Percentiles rank a stretch among this genome's conserved stretches.
phyloP scores from a whole-genome alignment of 768 basidiomycete species.

The Pulveroboletus sp. region DNA sequence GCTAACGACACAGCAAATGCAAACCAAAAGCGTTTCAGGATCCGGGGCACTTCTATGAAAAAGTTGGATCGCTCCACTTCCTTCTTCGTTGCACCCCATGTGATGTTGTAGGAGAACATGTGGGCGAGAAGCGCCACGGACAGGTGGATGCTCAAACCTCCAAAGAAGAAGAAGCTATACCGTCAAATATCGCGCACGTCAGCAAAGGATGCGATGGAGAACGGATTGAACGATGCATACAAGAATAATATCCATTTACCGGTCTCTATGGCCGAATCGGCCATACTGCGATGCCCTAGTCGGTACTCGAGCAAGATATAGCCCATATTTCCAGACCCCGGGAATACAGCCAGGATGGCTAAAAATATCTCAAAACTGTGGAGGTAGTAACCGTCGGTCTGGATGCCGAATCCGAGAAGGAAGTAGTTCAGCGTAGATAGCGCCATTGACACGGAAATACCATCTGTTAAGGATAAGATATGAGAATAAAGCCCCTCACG shows the following conservation, averaged over 20 bases:
- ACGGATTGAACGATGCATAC: slow-evolving; percentile 10
- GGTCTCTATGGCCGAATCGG: slow-evolving; percentile 21
- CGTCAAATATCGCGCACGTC: not conserved
- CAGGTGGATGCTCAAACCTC: slow-evolving; percentile 51
- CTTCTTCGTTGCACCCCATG: slow-evolving; percentile 65
- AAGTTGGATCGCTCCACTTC: slow-evolving; percentile 88
- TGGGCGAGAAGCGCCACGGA: slow-evolving; percentile 51
- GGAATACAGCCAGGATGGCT: slow-evolving; percentile 67
- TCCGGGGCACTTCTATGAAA: slow-evolving; percentile 84
- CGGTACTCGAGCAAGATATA: slow-evolving; percentile 71
- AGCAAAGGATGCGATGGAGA: not conserved
- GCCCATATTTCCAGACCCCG: slow-evolving; percentile 66
- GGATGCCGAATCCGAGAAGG: slow-evolving; percentile 64
- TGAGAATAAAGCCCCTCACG: not conserved
- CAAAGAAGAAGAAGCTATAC: slow-evolving; percentile 48
- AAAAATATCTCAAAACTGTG: slow-evolving; percentile 79
- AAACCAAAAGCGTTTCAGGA: slow-evolving; percentile 73
- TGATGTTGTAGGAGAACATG: slow-evolving; percentile 55
- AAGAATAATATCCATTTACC: slow-evolving; percentile 34
- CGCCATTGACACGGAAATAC: slow-evolving; percentile 62
- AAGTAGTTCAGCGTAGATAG: slow-evolving; percentile 69
- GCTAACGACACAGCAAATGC: slow-evolving; percentile 53
- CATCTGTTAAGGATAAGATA: slow-evolving; percentile 21
- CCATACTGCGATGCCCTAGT: slow-evolving; percentile 39
- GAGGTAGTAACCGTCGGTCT: slow-evolving; percentile 72